Evolutionary conservation across 2,329 filamentous ascomycete species (phyloP).

Genomic region (Cladosporium sphaerospermum): DNA sequence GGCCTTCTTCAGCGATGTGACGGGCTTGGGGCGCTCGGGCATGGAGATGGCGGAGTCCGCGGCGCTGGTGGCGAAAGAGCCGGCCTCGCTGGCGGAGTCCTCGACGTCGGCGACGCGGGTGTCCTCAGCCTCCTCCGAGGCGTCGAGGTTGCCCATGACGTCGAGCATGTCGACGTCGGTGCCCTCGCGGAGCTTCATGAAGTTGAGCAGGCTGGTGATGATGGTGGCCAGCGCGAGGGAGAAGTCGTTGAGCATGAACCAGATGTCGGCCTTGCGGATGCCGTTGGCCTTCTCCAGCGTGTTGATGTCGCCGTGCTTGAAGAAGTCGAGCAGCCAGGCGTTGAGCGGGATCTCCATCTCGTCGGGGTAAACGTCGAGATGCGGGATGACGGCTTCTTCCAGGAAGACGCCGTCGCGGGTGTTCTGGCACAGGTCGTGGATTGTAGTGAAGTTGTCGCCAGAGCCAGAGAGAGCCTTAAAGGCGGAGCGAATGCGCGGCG

Average conservation of each 20-base stretch:
- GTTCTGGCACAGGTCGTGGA: slow-evolving; percentile 61
- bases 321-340: slow-evolving; percentile 70
- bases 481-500: slow-evolving; percentile 53
- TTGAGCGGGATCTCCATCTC: slow-evolving; percentile 53
- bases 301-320: slow-evolving; percentile 61
- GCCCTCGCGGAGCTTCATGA: slow-evolving; percentile 45
- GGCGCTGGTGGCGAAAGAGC: slow-evolving; percentile 19
- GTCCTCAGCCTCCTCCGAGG: slow-evolving; percentile 41
- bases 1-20: slow-evolving; percentile 31
- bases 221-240: slow-evolving; percentile 64
- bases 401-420: slow-evolving; percentile 65
- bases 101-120: slow-evolving; percentile 33
- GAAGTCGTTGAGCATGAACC: slow-evolving; percentile 65
- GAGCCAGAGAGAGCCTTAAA: slow-evolving; percentile 68
- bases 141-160: slow-evolving; percentile 46
- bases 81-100: slow-evolving; percentile 18
- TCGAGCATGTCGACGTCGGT: slow-evolving; percentile 47
- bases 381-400: slow-evolving; percentile 66
- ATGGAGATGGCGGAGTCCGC: slow-evolving; percentile 27
- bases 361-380: slow-evolving; percentile 56
- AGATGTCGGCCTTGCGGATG: slow-evolving; percentile 61
- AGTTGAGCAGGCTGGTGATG: slow-evolving; percentile 55
- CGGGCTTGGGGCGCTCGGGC: slow-evolving; percentile 21
- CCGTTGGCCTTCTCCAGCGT: slow-evolving; percentile 59
- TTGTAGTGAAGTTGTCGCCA: slow-evolving; percentile 56